Evolutionary conservation across 2,329 filamentous ascomycete genomes (phyloP), one percentile per base, ranked within the genome.

Genomic region (Pseudopithomyces maydicus): DNA sequence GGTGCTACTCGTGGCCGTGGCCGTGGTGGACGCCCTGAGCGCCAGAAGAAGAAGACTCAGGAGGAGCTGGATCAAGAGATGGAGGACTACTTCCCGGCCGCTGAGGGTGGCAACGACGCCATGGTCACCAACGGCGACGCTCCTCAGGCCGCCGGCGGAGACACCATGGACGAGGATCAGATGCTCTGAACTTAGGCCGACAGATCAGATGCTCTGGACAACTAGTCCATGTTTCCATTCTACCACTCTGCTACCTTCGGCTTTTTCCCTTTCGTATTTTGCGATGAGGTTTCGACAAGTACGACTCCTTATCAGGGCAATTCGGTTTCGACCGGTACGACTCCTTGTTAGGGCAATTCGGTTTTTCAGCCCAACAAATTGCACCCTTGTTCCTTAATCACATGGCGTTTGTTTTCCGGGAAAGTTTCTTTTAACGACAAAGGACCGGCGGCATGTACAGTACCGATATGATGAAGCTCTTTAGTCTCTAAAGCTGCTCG

Each of bases 21-120:
- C 15, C 71, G 71, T 48, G 70, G 66, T 36, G 81, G 78, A 43
- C 80, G 79, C 26, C 26, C 26, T 62, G 78, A 79, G 67, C 84
- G 84, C 61, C 81, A 78, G 82, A 79, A 83, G 81, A 98, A 98
- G 90, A 99, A 98, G 90, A 96, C 92, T 0, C 88, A 90, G 1
- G 94, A 97, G 75, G 93, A 99, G 80, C 87, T 99, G 23, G 95
- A 99, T 76, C 92, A 91, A 4, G 95, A 99, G 77, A 99, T 99
- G 95, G 88, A 87, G 19, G 95, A 98, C 77, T 99, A 99, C 81
- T 98, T 96, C 74, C 87, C 83, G 52, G 74, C 75, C 29, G 79
- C 73, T 47, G 73, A 76, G 36, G 79, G 78, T 51, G 76, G 73
- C 51, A 74, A 79, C 51, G 77, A 78, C 52, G 77, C 74, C 58